Conservation (phyloP, 2,329 filamentous ascomycete species). For the Orbilia oligospora region DNA sequence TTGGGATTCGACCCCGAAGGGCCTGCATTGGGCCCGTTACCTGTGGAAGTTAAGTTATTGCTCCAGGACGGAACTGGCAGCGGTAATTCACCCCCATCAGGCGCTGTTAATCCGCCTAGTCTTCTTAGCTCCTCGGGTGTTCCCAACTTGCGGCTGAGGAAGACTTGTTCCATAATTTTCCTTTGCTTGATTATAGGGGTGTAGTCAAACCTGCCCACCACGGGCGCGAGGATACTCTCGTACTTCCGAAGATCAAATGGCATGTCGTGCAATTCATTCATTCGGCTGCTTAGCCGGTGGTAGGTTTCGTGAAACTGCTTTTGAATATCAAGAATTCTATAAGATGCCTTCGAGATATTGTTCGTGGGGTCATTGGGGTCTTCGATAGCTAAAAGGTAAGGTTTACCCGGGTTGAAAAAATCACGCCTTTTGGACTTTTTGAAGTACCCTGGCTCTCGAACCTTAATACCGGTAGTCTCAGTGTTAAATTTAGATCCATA, state of each 20-base stretch:
- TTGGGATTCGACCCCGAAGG: too few relatives aligned
- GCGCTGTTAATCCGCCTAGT: slow-evolving; percentile 21
- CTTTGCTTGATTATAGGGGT: slow-evolving; percentile 79
- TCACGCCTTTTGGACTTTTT: slow-evolving; percentile 75
- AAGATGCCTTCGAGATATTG: slow-evolving; percentile 90
- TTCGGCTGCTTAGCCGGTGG: slow-evolving; percentile 72
- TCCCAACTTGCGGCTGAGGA: slow-evolving; percentile 51
- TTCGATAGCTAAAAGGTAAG: slow-evolving; percentile 78
- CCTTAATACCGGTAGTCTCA: slow-evolving; percentile 77
- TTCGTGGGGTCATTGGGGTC: slow-evolving; percentile 89
- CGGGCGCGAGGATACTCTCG: slow-evolving; percentile 78
- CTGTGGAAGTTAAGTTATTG: background rate
- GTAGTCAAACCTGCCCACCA: slow-evolving; percentile 80
- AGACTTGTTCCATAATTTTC: slow-evolving; percentile 65
- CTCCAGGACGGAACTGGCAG: slow-evolving; percentile 10
- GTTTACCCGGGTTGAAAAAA: slow-evolving; percentile 59
- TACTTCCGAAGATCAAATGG: slow-evolving; percentile 64
- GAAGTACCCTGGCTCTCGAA: slow-evolving; percentile 80
- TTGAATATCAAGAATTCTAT: slow-evolving; percentile 77
- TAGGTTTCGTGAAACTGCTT: slow-evolving; percentile 79
- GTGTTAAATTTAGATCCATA: slow-evolving; percentile 88
- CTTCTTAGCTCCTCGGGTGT: slow-evolving; percentile 41
- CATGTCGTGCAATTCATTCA: slow-evolving; percentile 70
- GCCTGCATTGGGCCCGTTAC: background rate
- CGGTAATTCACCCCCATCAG: slow-evolving; percentile 5